Evolutionary conservation across 768 basidiomycete species (phyloP).

Genomic region (Tulasnella sp.): DNA sequence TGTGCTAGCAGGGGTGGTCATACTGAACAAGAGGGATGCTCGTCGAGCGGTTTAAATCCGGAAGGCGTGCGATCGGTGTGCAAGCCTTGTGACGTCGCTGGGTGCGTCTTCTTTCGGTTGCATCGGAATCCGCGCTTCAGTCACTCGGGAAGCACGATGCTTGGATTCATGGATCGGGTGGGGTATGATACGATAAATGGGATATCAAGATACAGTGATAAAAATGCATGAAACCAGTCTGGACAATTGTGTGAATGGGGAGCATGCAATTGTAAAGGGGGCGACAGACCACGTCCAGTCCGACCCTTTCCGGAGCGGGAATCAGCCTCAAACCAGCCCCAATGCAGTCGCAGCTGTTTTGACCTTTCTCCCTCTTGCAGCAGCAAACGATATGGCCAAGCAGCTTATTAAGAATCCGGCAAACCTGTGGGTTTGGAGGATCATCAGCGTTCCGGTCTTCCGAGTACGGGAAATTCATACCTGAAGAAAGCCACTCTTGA

Average conservation of each 20-base stretch:
- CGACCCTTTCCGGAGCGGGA: not conserved
- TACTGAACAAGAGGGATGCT: not conserved
- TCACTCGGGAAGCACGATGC: not conserved
- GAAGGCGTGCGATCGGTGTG: not conserved
- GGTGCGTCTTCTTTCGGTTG: not conserved
- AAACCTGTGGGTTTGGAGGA: conserved; percentile 44
- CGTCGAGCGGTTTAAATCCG: not conserved
- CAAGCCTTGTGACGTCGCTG: not conserved
- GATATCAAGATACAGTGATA: not conserved
- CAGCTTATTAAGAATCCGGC: conserved; percentile 77
- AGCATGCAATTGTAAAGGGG: not conserved
- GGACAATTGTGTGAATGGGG: not conserved
- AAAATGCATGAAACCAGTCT: not conserved
- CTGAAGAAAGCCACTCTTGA: conserved; percentile 83
- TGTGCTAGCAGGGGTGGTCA: conserved; percentile 1
- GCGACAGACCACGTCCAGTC: not conserved
- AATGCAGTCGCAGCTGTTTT: conserved; percentile 1
- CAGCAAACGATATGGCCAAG: conserved; percentile 66
- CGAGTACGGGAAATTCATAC: conserved; percentile 33
- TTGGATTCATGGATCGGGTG: not conserved
- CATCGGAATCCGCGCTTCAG: not conserved
- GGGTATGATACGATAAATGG: not conserved
- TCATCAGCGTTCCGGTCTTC: not conserved
- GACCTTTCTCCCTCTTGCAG: conserved; percentile 61
- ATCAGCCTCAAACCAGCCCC: not conserved